A percentile compares a stretch with the other conserved stretches of the same genome.
Evolutionary conservation across 768 basidiomycete genomes (phyloP).

Genomic region (Hericium alpestre): DNA sequence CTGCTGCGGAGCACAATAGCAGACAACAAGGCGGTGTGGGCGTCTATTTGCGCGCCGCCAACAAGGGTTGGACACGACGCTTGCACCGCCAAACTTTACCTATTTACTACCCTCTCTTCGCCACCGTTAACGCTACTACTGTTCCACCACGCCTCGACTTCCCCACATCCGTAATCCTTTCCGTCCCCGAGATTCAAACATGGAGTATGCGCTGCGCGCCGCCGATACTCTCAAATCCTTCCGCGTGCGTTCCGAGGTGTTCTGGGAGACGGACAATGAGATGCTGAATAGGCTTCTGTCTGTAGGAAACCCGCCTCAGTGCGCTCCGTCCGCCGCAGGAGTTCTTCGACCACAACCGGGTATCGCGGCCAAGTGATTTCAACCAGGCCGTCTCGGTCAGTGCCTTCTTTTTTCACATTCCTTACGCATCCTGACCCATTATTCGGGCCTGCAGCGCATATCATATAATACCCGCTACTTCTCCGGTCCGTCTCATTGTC

Average conservation of each 20-base stretch:
- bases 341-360: constrained; percentile 75
- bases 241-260: constrained; percentile 37
- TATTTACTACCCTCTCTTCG: background rate
- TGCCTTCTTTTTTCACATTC: constrained; percentile 5
- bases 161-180: constrained; percentile 1
- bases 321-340: constrained; percentile 62
- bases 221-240: constrained; percentile 60
- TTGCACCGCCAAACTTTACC: background rate
- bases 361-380: constrained; percentile 76
- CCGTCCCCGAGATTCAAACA: constrained; percentile 18
- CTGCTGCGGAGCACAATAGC: constrained; percentile 10
- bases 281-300: constrained; percentile 1
- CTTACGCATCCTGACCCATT: background rate
- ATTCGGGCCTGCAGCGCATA: constrained; percentile 49
- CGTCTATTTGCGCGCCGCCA: background rate
- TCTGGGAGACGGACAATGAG: background rate
- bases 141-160: constrained; percentile 1
- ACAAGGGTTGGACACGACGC: background rate
- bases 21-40: constrained; percentile 4
- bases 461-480: constrained; percentile 91
- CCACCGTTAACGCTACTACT: background rate
- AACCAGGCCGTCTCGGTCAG: constrained; percentile 69
- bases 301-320: constrained; percentile 69
- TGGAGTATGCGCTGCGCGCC: constrained; percentile 61
- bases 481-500: constrained; percentile 39